Conservation (phyloP, 2,329 filamentous ascomycete species). For the Alternaria sp. region DNA sequence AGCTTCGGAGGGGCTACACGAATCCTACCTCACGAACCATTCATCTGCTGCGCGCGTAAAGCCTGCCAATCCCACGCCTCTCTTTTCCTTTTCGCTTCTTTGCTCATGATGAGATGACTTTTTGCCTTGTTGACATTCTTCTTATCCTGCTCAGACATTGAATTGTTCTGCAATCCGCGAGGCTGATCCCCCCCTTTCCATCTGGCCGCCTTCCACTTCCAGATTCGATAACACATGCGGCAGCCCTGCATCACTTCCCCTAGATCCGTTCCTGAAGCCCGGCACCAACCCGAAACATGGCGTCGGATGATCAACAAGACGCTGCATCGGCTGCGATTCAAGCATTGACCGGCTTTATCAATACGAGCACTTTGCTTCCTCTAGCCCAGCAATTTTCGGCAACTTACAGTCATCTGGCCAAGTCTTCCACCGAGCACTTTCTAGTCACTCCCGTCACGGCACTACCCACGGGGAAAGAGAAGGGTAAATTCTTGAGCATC, state of each 20-base stretch:
- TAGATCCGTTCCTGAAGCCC: slow-evolving; percentile 5
- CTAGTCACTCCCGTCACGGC: slow-evolving; percentile 52
- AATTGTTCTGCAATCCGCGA: background rate
- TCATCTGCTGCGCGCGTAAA: slow-evolving; percentile 2
- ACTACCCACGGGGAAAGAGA: slow-evolving; percentile 66
- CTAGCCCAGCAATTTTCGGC: slow-evolving; percentile 48
- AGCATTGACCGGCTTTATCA: slow-evolving; percentile 47
- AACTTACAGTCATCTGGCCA: slow-evolving; percentile 47
- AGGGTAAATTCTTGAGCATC: slow-evolving; percentile 63
- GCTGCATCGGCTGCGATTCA: slow-evolving; percentile 28
- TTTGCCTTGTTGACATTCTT: slow-evolving; percentile 8
- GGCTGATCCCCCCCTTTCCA: background rate
- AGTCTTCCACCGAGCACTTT: slow-evolving; percentile 51
- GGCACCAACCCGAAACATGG: slow-evolving; percentile 27
- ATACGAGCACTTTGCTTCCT: slow-evolving; percentile 42
- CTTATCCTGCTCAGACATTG: slow-evolving; percentile 6
- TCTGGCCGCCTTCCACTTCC: background rate
- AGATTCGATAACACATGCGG: slow-evolving; percentile 8
- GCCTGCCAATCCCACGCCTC: slow-evolving; percentile 3
- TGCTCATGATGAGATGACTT: slow-evolving; percentile 9
- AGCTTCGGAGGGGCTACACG: slow-evolving; percentile 27
- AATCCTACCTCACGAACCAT: slow-evolving; percentile 20
- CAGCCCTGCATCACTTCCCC: slow-evolving; percentile 11
- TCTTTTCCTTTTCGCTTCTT: slow-evolving; percentile 2
- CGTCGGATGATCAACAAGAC: slow-evolving; percentile 15